Percentiles rank a stretch among this genome's conserved stretches.
These are phyloP conservation scores for Oxyria digyna DNA, from an alignment of 148 eudicot species.

Conservation along the genomic window DNA sequence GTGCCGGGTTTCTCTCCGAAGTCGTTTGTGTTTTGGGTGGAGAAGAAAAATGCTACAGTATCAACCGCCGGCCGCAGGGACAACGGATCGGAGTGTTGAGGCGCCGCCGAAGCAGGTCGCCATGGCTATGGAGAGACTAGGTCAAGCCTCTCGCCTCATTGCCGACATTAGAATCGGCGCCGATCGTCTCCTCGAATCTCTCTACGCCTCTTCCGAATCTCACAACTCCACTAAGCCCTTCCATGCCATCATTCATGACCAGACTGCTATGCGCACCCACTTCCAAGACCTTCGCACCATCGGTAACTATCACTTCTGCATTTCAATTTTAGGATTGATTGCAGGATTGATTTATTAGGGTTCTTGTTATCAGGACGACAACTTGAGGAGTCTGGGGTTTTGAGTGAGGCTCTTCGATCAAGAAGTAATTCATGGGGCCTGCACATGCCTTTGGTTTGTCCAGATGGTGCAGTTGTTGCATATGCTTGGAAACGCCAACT, in stretches of 20 bases:
- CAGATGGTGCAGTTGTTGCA: slow-evolving; percentile 99
- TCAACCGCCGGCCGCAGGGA: slow-evolving; percentile 14
- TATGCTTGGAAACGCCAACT: slow-evolving; percentile 99
- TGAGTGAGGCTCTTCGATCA: slow-evolving; percentile 81
- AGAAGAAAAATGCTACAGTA: slow-evolving; percentile 8
- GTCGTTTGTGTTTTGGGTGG: no score
- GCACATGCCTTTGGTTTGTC: slow-evolving; percentile 99
- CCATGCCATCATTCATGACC: slow-evolving; percentile 44
- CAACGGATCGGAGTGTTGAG: slow-evolving; percentile 18
- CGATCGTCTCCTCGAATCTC: slow-evolving; percentile 81
- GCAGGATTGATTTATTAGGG: no score
- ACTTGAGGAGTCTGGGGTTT: slow-evolving; percentile 85
- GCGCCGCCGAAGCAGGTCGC: slow-evolving; percentile 99
- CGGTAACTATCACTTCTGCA: slow-evolving; percentile 27
- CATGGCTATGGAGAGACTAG: slow-evolving; percentile 71
- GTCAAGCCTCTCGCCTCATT: slow-evolving; percentile 72
- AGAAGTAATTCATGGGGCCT: slow-evolving; percentile 98
- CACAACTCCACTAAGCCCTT: slow-evolving; percentile 37
- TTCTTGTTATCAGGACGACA: no score
- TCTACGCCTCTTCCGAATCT: slow-evolving; percentile 36
- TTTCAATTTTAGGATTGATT: background rate
- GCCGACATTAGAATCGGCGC: slow-evolving; percentile 85
- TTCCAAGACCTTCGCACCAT: slow-evolving; percentile 58
- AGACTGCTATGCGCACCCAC: slow-evolving; percentile 50
- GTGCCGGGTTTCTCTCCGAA: no score